phyloP scores from a whole-genome alignment of 805 yeast genomes.

The Danielia oregonensis region DNA sequence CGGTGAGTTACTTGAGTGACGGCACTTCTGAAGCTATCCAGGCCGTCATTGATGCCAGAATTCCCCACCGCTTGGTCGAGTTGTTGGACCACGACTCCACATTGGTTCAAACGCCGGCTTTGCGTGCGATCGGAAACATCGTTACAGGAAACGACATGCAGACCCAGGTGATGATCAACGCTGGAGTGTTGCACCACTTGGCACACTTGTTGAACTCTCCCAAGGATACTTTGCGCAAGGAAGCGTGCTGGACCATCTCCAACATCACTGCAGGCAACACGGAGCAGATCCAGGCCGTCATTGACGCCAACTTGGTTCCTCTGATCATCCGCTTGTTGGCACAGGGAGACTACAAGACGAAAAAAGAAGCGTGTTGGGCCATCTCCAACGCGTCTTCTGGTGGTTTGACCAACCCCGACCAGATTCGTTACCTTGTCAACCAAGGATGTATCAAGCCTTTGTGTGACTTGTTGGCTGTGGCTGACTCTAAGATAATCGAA shows the following conservation, averaged over 20 bases:
- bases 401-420: conserved; percentile 87
- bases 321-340: conserved; percentile 76
- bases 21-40: conserved; percentile 92
- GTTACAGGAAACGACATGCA: conserved; percentile 96
- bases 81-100: conserved; percentile 80
- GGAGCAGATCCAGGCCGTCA: conserved; percentile 94
- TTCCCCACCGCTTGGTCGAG: conserved; percentile 92
- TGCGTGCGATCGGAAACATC: conserved; percentile 95
- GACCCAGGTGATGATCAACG: conserved; percentile 91
- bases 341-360: conserved; percentile 89
- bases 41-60: conserved; percentile 94
- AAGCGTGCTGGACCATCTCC: conserved; percentile 98
- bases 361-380: conserved; percentile 99
- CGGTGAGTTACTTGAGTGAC: conserved; percentile 89
- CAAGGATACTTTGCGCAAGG: conserved; percentile 91
- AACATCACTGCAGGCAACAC: conserved; percentile 97
- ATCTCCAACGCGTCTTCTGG: conserved; percentile 97
- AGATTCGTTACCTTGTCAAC: conserved; percentile 83
- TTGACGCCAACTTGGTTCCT: conserved; percentile 90
- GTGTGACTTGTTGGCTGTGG: conserved; percentile 84
- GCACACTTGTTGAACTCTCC: conserved; percentile 75
- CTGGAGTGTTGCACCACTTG: conserved; percentile 85
- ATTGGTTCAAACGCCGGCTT: conserved; percentile 91
- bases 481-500: conserved; percentile 88
- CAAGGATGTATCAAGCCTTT: conserved; percentile 98